Evolutionary conservation across 139 green algal genomes (phyloP).

Genomic region (Chlamydomonas incerta): DNA sequence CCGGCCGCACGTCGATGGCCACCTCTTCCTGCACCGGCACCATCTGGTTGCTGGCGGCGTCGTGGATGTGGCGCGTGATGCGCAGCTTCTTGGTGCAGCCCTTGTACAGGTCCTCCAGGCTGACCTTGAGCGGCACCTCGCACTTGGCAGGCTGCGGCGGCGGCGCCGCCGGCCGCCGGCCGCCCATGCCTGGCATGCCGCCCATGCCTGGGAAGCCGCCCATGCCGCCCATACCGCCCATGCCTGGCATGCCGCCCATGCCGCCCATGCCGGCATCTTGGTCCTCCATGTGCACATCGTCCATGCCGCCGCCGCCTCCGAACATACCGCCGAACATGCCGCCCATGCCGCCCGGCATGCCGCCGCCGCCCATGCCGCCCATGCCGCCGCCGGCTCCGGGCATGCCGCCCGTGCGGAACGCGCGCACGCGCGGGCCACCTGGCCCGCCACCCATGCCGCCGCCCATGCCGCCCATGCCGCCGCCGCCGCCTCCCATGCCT

Average conservation of each 20-base stretch:
- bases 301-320: neutral
- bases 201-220: neutral
- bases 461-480: constrained; percentile 51
- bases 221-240: neutral
- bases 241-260: neutral
- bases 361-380: constrained; percentile 32
- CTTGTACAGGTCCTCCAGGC: constrained; percentile 73
- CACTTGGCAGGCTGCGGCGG: constrained; percentile 25
- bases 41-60: constrained; percentile 58
- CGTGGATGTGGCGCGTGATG: constrained; percentile 65
- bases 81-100: constrained; percentile 76
- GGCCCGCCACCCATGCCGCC: neutral
- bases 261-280: neutral
- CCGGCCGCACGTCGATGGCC: constrained; percentile 71
- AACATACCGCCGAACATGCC: neutral
- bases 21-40: constrained; percentile 71
- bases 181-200: constrained; percentile 6
- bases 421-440: neutral
- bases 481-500: constrained; percentile 34
- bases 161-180: neutral
- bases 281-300: neutral
- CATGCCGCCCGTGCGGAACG: constrained; percentile 27
- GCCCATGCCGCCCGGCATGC: constrained; percentile 27
- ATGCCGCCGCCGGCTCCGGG: too few species aligned
- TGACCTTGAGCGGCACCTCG: constrained; percentile 46